Base-by-base conservation (phyloP, 768 basidiomycete genomes). In the Hebeloma cylindrosporum region DNA sequence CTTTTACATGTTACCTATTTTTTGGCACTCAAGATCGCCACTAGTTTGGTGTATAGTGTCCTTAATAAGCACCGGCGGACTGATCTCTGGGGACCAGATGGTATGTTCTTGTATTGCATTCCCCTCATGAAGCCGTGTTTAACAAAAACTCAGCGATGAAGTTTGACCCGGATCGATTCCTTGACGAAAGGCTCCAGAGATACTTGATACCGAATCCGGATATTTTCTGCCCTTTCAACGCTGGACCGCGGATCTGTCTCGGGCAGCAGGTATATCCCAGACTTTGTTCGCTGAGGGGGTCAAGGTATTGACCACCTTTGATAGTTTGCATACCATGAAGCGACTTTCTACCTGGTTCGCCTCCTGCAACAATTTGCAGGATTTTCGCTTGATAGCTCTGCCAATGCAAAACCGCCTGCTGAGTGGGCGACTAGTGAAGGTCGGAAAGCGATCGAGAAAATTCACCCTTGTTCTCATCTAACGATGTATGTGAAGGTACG, bases 151-250 rank as follows among this genome's bases (percentile, higher is more conserved):
- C 26, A 69, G 77, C 79, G 5, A 72, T 74, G 18, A 54, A 69
- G 33, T 84, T 83, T 50, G 81, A 84, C 51, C 83, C 82, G 0
- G 79, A 83, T 53, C 70, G 83, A 10, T 85, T 80, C 70, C 58
- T 84, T 34, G 83, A 85, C 47, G 72, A 73, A 7, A 68, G 83
- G 17, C 52, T 79, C 6, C 69, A 72, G 47, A 75, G 76, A 50
- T 79, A 79, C 48, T 64, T 83, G 13, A 70, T 65, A 0, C 69
- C 74, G 1, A 85, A 83, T 48, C 82, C 83, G 0, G 82, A 78
- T 68, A 85, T 87, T 51, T 85, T 85, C 62, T 61, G 79, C 5
- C 82, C 83, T 0, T 85, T 85, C 67, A 83, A 83, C 48, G 81
- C 80, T 1, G 83, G 80, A 2, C 83, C 82, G 6, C 69, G 83